Evolutionary conservation across 2,329 filamentous ascomycete species (phyloP).

Genomic region (Pseudogymnoascus sp.): DNA sequence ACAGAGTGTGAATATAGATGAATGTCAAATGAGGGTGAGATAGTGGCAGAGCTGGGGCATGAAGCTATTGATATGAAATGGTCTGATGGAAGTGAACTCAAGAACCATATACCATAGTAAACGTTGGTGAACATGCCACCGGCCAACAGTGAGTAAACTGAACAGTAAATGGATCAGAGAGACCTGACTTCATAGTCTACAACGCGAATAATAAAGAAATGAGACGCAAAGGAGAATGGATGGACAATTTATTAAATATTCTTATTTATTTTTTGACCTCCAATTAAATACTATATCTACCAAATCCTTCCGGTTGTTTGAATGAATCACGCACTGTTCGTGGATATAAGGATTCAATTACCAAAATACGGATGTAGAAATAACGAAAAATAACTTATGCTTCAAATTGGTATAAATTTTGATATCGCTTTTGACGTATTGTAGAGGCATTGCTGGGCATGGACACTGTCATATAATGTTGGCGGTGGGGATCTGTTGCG

Average conservation of each 20-base stretch:
- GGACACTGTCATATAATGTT: not conserved
- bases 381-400: not conserved
- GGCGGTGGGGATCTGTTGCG: not conserved
- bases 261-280: not conserved
- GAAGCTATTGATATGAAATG: slow-evolving; percentile 3
- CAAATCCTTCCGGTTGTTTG: not conserved
- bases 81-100: not conserved
- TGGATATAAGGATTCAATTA: not conserved
- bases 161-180: not conserved
- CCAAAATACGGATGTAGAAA: not conserved
- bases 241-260: not conserved
- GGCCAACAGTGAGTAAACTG: not conserved
- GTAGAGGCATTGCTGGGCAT: not conserved
- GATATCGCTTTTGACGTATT: not conserved
- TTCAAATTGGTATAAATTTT: not conserved
- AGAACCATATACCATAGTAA: not conserved
- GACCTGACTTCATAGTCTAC: not conserved
- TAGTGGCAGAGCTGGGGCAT: not conserved
- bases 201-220: not conserved
- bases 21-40: not conserved
- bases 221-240: not conserved
- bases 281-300: not conserved
- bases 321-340: not conserved
- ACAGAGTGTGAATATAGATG: not conserved
- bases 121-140: not conserved